Base-by-base conservation (phyloP, 805 yeast species). In the Pichia cephalocereana region DNA sequence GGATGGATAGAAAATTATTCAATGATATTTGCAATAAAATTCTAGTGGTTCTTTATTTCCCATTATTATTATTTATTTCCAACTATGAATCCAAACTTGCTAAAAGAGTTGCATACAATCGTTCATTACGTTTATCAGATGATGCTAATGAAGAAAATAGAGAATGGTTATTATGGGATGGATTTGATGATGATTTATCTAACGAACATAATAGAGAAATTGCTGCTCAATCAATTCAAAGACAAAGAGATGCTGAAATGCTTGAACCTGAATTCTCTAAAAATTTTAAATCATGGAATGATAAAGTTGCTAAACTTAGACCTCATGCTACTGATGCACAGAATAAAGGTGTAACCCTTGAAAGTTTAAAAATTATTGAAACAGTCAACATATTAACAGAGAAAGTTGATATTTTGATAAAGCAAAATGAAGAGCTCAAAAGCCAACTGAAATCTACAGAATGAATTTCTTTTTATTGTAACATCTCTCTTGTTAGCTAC, bases 131-230 rank as follows among this genome's bases (percentile, higher is more conserved):
- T 2, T 63, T 78, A 18, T 69, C 84, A 0, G 95, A 87, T 61
- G 96, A 87, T 64, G 86, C 88, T 19, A 86, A 85, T 60, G 91
- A 84, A 59, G 57, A 69, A 19, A 86, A 87, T 57, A 75, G 82
- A 8, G 90, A 83, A 57, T 87, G 96, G 95, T 87, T 84, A 54
- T 70, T 87, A 55, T 76, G 83, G 8, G 95, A 86, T 64, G 96
- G 95, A 0, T 86, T 68, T 51, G 68, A 68, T 36, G 77, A 71
- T 43, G 67, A 64, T 19, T 18, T 46, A 15, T 45, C 47, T 11
- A 59, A 61, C 17, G 63, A 62, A 36, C 54, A 60, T 18, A 49
- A 48, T 37, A 58, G 56, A 3, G 50, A 53, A 2, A 59, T 62
- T 30, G 63, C 70, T 6, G 62, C 71, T 18, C 69, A 69, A 39